Base-by-base conservation (phyloP, 2,329 filamentous ascomycete species). In the Karstenula rhodostoma region DNA sequence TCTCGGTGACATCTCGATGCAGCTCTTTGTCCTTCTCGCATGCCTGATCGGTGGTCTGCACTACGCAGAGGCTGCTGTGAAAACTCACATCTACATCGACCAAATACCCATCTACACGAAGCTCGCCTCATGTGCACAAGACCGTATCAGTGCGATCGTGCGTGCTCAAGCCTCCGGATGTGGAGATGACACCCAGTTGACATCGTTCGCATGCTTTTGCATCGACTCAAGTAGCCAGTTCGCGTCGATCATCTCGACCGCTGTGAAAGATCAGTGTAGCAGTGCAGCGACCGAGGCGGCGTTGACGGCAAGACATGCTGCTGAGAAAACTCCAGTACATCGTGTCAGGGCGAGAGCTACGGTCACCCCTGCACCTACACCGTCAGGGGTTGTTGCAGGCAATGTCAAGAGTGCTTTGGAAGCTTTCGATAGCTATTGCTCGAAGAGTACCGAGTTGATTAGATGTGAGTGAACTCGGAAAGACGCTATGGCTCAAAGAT, bases 191-290 rank as follows among this genome's bases (percentile, higher is more conserved):
- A 55, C 44, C 33, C 59, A 65, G 40, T 52, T 68, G 23, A 70
- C 67, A 4, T 64, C 58, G 49, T 68, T 70, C 46, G 61, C 57
- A 9, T 70, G 67, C 51, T 70, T 70, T 51, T 70, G 67, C 53
- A 23, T 64, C 13, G 48, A 59, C 12, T 60, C 60, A 46, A 62
- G 57, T 29, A 60, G 47, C 35, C 13, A 57, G 15, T 59, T 53
- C 32, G 51, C 53, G 9, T 55, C 53, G n/a, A 57, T 62, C 35
- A 59, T 62, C 10, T 62, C 60, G 22, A 62, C 60, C 19, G 60
- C 60, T 25, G 60, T 62, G n/a, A 27, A 9, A 19, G 46, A 53
- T 22, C 43, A 54, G 23, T 63, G 57, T 46, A 29, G 50, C 4
- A 44, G 42, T 37, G 43, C 56, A 4, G 56, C 56, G 10, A 58